Conservation (phyloP, 306 rosid species). For the Betula pendula region DNA sequence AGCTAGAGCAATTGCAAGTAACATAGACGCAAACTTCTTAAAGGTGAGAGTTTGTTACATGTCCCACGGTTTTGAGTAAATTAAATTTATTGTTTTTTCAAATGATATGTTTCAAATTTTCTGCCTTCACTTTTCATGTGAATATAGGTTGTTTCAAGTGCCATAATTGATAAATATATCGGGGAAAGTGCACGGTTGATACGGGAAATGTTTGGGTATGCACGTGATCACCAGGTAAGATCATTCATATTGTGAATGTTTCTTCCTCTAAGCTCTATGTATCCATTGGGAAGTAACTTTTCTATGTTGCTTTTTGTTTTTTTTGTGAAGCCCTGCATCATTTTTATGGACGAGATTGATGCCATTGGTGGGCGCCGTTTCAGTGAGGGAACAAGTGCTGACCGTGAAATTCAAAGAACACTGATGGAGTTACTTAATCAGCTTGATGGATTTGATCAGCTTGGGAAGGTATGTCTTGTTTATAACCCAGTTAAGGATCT, state of each 20-base stretch:
- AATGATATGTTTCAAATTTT: conserved; percentile 12
- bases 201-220: conserved; percentile 97
- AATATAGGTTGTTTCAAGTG: conserved; percentile 89
- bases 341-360: conserved; percentile 98
- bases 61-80: not conserved
- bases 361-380: conserved; percentile 99
- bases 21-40: conserved; percentile 90
- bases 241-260: conserved; percentile 6
- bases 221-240: conserved; percentile 96
- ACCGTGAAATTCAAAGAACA: conserved; percentile 97
- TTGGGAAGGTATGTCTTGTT: conserved; percentile 72
- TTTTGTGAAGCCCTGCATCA: conserved; percentile 83
- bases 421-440: conserved; percentile 95
- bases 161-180: conserved; percentile 90
- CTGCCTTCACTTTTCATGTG: not conserved
- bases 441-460: conserved; percentile 96
- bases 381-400: conserved; percentile 96
- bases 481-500: too few species aligned
- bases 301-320: conserved; percentile 22
- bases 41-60: conserved; percentile 51
- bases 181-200: conserved; percentile 96
- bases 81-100: conserved; percentile 3
- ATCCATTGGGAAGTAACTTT: conserved; percentile 14
- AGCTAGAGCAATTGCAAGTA: conserved; percentile 96
- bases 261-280: conserved; percentile 9